A percentile compares a stretch with the other conserved stretches of the same genome.
Conservation (phyloP, 257 asterid species). For the Ilex asprella region DNA sequence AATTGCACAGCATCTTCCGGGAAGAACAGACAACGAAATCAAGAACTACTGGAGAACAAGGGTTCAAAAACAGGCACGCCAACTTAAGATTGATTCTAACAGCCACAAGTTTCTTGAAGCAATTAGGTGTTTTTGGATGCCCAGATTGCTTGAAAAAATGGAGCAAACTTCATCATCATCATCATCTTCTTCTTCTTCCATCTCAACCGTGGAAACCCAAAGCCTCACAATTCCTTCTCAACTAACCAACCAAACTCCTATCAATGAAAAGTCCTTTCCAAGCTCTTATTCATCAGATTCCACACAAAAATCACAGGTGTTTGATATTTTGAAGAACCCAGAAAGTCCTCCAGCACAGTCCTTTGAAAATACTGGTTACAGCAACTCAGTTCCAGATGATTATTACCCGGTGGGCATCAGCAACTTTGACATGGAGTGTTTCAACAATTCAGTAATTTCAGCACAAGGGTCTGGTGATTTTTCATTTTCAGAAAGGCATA, state of each 20-base stretch:
- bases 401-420: conserved; percentile 35
- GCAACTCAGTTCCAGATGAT: conserved; percentile 13
- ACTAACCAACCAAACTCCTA: conserved; percentile 15
- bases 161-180: conserved; percentile 32
- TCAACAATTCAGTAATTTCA: conserved; percentile 22
- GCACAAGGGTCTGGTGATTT: conserved; percentile 23
- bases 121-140: conserved; percentile 61
- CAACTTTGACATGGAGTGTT: conserved; percentile 11
- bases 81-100: conserved; percentile 64
- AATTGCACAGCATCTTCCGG: conserved; percentile 71
- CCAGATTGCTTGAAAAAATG: conserved; percentile 52
- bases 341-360: conserved; percentile 6
- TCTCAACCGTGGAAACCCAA: conserved; percentile 29
- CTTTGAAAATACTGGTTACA: conserved; percentile 1
- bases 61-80: conserved; percentile 84
- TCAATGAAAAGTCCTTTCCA: conserved; percentile 2
- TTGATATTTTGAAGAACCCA: conserved; percentile 5
- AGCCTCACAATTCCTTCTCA: conserved; percentile 14
- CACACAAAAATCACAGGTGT: conserved; percentile 1
- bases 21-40: conserved; percentile 83
- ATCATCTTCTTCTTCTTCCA: conserved; percentile 24
- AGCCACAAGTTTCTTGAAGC: conserved; percentile 68
- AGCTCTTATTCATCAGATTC: conserved; percentile 12
- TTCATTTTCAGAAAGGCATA: conserved; percentile 30
- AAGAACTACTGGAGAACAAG: conserved; percentile 91